These are phyloP conservation scores for Botrytis galanthina DNA, from an alignment of 2,329 filamentous ascomycete genomes.

Conservation along the genomic window DNA sequence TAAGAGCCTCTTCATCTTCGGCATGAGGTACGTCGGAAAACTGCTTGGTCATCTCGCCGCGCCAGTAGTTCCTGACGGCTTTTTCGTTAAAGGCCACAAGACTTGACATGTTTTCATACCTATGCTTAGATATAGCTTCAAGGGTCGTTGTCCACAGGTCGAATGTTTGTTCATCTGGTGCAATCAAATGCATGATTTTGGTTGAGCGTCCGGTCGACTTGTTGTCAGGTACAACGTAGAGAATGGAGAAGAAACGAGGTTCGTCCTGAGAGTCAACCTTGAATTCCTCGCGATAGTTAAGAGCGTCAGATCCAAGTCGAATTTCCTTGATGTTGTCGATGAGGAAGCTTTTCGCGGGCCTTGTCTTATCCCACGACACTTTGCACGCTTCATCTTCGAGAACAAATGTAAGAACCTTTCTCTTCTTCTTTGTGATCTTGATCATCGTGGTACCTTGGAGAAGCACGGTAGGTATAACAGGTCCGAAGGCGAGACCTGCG, in stretches of 20 bases:
- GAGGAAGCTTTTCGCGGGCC: constrained; percentile 81
- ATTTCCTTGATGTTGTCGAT: constrained; percentile 96
- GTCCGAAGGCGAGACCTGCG: constrained; percentile 51
- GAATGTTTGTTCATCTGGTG: constrained; percentile 69
- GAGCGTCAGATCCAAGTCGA: constrained; percentile 75
- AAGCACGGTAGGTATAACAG: constrained; percentile 73
- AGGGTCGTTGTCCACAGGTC: constrained; percentile 81
- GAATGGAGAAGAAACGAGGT: constrained; percentile 80
- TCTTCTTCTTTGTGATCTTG: constrained; percentile 84
- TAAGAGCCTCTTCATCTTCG: constrained; percentile 66
- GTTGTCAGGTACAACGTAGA: constrained; percentile 72
- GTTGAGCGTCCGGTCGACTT: constrained; percentile 66
- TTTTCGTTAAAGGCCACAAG: constrained; percentile 82
- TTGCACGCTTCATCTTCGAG: constrained; percentile 82
- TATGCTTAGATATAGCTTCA: constrained; percentile 78
- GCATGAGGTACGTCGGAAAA: constrained; percentile 52
- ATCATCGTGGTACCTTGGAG: constrained; percentile 74
- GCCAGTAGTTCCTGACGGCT: constrained; percentile 82
- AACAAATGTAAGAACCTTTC: constrained; percentile 66
- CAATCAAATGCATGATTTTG: constrained; percentile 86
- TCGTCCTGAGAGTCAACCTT: constrained; percentile 66
- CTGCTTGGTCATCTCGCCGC: constrained; percentile 73
- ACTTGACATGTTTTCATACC: constrained; percentile 87
- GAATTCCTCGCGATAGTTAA: constrained; percentile 85
- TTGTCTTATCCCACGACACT: constrained; percentile 80